Conservation (phyloP, 148 eudicot genomes). For the Cornus kousa region DNA sequence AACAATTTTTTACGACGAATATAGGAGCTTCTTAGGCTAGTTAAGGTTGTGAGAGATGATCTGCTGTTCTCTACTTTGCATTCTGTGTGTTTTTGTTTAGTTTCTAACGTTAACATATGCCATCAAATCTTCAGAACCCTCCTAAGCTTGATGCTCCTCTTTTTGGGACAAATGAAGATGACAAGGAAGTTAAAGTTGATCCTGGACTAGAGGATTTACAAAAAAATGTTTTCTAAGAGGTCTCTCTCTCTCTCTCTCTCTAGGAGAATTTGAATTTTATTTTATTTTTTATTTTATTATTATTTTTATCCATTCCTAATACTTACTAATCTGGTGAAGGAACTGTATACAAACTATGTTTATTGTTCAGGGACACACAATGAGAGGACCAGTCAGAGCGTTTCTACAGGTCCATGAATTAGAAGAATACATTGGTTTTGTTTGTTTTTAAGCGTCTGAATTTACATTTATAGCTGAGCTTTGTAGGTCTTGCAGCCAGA, state of each 20-base stretch:
- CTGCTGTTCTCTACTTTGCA: background rate
- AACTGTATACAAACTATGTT: background rate
- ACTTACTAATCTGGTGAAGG: conserved; percentile 2
- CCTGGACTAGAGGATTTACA: conserved; percentile 78
- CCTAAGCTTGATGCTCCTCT: conserved; percentile 69
- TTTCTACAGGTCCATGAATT: background rate
- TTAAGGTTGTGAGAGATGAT: background rate
- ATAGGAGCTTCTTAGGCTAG: background rate
- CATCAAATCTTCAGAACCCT: conserved; percentile 47
- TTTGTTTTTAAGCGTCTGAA: background rate
- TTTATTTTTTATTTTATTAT: background rate
- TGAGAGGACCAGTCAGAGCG: background rate
- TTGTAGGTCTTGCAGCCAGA: background rate
- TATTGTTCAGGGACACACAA: background rate
- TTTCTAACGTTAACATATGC: background rate
- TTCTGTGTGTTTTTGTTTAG: background rate
- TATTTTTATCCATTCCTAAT: background rate
- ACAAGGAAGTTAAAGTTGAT: conserved; percentile 46
- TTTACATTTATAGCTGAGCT: background rate
- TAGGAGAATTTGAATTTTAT: background rate
- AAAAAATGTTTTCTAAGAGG: conserved; percentile 71
- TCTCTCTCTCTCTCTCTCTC: background rate
- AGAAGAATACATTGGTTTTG: background rate
- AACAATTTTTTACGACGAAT: background rate
- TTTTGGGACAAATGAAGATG: conserved; percentile 36